These are phyloP conservation scores for Metroxylon sagu DNA, from an alignment of 176 grass and related monocot species.

Conservation along the genomic window DNA sequence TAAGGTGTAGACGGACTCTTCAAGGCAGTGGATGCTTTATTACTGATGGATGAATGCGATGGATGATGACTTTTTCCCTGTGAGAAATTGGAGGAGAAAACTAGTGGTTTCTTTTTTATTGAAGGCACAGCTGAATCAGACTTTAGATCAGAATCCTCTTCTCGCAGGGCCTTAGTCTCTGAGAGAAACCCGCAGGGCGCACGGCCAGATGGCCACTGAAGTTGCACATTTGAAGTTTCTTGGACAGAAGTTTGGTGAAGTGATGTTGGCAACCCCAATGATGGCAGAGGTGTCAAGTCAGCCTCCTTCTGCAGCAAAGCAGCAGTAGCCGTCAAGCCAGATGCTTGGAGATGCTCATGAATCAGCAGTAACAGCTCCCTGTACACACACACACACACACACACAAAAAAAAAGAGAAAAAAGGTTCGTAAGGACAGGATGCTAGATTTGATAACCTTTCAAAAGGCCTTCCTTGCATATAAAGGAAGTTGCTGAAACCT, in stretches of 20 bases:
- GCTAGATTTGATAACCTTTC: too few relatives aligned
- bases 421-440: not conserved
- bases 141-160: conserved; percentile 34
- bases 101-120: conserved; percentile 56
- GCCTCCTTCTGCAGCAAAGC: conserved; percentile 83
- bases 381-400: not conserved
- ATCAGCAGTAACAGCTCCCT: conserved; percentile 93
- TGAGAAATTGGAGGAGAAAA: conserved; percentile 67
- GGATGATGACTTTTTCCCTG: conserved; percentile 24
- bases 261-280: conserved; percentile 33
- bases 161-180: conserved; percentile 22
- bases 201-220: conserved; percentile 72
- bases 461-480: not conserved
- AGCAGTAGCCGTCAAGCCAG: conserved; percentile 71
- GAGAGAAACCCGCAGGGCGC: conserved; percentile 50
- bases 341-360: conserved; percentile 91
- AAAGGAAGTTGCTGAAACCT: conserved; percentile 42
- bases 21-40: conserved; percentile 25
- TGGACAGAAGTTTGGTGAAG: conserved; percentile 55
- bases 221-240: conserved; percentile 51
- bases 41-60: conserved; percentile 22
- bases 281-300: conserved; percentile 56
- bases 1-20: conserved; percentile 29
- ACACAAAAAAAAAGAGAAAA: not conserved
- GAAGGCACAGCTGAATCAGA: conserved; percentile 41